Percentiles rank a stretch among this genome's conserved stretches.
These are phyloP conservation scores for Furcasterigmium sp. DNA, from an alignment of 2,329 filamentous ascomycete species.

Conservation along the genomic window DNA sequence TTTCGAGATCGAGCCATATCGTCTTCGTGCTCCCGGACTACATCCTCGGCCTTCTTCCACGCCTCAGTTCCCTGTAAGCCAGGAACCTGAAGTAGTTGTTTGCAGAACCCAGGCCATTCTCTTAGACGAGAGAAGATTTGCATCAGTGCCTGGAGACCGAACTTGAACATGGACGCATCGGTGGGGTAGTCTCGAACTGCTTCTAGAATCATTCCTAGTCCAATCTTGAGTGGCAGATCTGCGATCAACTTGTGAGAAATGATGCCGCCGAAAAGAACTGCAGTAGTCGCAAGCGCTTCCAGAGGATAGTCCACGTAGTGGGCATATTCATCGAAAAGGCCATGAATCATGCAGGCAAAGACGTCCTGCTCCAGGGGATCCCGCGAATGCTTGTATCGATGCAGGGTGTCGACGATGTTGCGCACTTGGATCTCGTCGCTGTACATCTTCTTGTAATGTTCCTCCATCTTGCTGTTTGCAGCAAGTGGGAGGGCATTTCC, in stretches of 20 bases:
- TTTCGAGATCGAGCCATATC: constrained; percentile 53
- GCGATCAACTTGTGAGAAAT: constrained; percentile 91
- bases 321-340: constrained; percentile 92
- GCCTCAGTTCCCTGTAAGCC: constrained; percentile 81
- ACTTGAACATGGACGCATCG: constrained; percentile 94
- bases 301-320: constrained; percentile 94
- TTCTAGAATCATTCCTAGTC: constrained; percentile 96
- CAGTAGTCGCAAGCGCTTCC: constrained; percentile 92
- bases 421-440: constrained; percentile 82
- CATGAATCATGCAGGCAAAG: constrained; percentile 98
- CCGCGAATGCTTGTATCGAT: constrained; percentile 81
- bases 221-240: constrained; percentile 84
- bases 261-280: constrained; percentile 92
- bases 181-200: constrained; percentile 80
- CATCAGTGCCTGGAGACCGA: constrained; percentile 89
- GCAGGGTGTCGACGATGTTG: constrained; percentile 77
- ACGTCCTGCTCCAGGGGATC: constrained; percentile 85
- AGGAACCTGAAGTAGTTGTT: constrained; percentile 75
- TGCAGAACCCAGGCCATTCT: constrained; percentile 96
- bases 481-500: constrained; percentile 75
- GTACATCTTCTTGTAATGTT: constrained; percentile 98
- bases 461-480: constrained; percentile 90
- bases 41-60: constrained; percentile 75
- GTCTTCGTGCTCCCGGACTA: constrained; percentile 64
- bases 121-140: constrained; percentile 77